Conservation (phyloP, 2,329 filamentous ascomycete genomes). For the Colletotrichum sp. region DNA sequence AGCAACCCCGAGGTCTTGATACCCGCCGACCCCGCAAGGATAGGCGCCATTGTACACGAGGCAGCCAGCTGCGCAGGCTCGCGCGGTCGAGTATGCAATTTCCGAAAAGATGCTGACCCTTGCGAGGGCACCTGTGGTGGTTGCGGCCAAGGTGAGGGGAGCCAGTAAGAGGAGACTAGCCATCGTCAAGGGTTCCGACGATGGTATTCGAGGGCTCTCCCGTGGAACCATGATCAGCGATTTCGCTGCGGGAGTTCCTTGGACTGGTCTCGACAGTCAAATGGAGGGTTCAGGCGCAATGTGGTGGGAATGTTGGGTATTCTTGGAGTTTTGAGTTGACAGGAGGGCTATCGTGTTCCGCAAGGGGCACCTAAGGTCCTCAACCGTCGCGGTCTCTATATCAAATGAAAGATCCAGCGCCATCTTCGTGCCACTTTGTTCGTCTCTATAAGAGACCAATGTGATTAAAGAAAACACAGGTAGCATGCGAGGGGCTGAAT, state of each 20-base stretch:
- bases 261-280: background rate
- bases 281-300: background rate
- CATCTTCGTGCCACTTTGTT: background rate
- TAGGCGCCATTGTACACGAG: slow-evolving; percentile 25
- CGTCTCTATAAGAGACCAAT: background rate
- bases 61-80: slow-evolving; percentile 28
- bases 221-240: background rate
- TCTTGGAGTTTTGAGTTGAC: background rate
- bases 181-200: background rate
- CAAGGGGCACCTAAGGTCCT: background rate
- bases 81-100: slow-evolving; percentile 20
- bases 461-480: background rate
- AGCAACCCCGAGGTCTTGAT: slow-evolving; percentile 22
- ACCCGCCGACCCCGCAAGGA: slow-evolving; percentile 24
- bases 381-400: background rate
- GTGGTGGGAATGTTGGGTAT: background rate
- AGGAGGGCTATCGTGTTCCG: background rate
- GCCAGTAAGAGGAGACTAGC: background rate
- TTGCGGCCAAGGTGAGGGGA: background rate
- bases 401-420: background rate
- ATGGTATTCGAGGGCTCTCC: background rate
- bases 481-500: background rate
- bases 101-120: slow-evolving; percentile 12
- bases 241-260: background rate
- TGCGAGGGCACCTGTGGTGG: slow-evolving; percentile 13